A percentile compares a stretch with the other conserved stretches of the same genome.
These are phyloP conservation scores for Flaveria linearis DNA, from an alignment of 129 eudicot genomes.

Conservation along the genomic window DNA sequence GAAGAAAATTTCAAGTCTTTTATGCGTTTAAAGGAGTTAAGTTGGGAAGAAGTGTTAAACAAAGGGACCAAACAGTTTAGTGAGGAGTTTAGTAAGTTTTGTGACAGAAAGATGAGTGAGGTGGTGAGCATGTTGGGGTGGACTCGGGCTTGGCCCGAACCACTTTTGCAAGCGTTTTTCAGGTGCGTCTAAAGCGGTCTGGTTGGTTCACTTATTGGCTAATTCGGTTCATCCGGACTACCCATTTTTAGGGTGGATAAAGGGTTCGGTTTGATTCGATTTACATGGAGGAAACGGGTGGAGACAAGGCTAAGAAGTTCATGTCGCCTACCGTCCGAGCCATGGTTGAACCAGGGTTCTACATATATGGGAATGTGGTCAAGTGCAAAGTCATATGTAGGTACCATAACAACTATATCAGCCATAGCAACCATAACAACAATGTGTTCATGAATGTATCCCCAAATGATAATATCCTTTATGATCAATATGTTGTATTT, in stretches of 20 bases:
- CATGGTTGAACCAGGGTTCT: conserved; percentile 97
- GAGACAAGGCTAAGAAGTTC: conserved; percentile 62
- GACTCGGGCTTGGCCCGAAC: conserved; percentile 96
- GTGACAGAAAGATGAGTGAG: conserved; percentile 94
- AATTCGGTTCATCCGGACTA: conserved; percentile 83
- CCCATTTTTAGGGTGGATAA: conserved; percentile 85
- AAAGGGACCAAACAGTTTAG: conserved; percentile 89
- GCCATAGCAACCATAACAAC: conserved; percentile 38
- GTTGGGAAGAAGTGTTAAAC: conserved; percentile 86
- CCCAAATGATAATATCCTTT: conserved; percentile 30
- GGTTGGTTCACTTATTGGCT: conserved; percentile 90
- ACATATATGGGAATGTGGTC: conserved; percentile 86
- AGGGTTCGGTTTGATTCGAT: conserved; percentile 59
- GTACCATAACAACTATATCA: conserved; percentile 43
- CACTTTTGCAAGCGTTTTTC: conserved; percentile 80
- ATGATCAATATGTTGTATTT: conserved; percentile 19
- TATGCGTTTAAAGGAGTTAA: conserved; percentile 48
- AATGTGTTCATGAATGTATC: conserved; percentile 35
- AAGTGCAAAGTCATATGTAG: conserved; percentile 95
- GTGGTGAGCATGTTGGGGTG: conserved; percentile 87
- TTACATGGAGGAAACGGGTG: conserved; percentile 98
- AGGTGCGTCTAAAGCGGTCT: conserved; percentile 77
- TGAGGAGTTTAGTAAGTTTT: conserved; percentile 86
- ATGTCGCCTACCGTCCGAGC: conserved; percentile 60
- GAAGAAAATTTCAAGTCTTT: conserved; percentile 63